A percentile compares a stretch with the other conserved stretches of the same genome.
Conservation (phyloP, 2,329 filamentous ascomycete species). For the Elsinoe batatas region DNA sequence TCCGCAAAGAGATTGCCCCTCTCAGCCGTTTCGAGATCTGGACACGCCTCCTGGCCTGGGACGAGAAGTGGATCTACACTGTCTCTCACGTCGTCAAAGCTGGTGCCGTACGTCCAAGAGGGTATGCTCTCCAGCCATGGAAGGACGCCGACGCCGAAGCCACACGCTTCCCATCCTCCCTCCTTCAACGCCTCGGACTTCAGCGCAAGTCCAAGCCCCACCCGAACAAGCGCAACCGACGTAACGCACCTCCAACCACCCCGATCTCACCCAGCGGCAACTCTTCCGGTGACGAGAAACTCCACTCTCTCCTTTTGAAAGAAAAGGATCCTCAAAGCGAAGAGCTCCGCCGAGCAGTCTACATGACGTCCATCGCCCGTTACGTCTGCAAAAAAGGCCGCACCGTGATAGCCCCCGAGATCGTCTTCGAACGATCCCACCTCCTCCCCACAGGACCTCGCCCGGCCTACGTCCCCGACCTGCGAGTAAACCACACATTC, state of each 20-base stretch:
- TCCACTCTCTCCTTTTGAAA: conserved; percentile 17
- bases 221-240: conserved; percentile 16
- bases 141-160: conserved; percentile 19
- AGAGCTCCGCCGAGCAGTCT: conserved; percentile 35
- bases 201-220: conserved; percentile 19
- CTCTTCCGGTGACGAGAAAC: conserved; percentile 18
- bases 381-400: conserved; percentile 48
- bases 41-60: conserved; percentile 39
- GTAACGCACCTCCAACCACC: neutral
- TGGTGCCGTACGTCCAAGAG: conserved; percentile 32
- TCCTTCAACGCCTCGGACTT: neutral
- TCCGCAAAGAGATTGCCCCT: conserved; percentile 38
- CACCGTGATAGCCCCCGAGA: conserved; percentile 73
- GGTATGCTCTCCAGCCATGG: conserved; percentile 40
- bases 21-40: conserved; percentile 39
- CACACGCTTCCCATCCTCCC: neutral
- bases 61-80: conserved; percentile 42
- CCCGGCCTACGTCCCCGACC: conserved; percentile 45
- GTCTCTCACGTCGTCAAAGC: conserved; percentile 40
- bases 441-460: conserved; percentile 55
- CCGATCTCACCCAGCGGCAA: neutral
- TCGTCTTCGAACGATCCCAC: conserved; percentile 59
- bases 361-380: conserved; percentile 39
- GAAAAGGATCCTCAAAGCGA: conserved; percentile 20
- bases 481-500: neutral